Percentiles rank a stretch among this genome's conserved stretches.
Conservation (phyloP, 2,329 filamentous ascomycete species). For the Microdochium paspali region DNA sequence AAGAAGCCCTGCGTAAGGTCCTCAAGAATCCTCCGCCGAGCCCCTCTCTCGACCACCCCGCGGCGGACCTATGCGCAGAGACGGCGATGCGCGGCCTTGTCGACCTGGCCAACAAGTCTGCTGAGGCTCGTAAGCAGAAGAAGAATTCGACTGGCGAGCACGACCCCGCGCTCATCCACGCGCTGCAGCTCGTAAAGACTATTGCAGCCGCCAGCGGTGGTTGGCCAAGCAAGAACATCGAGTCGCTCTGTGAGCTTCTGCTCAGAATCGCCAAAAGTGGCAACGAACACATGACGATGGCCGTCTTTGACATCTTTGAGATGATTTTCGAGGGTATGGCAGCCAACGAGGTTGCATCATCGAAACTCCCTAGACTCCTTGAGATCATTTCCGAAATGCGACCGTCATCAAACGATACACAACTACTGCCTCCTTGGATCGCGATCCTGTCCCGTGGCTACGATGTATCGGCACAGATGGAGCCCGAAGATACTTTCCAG, state of each 20-base stretch:
- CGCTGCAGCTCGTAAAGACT: constrained; percentile 84
- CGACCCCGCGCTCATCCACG: constrained; percentile 82
- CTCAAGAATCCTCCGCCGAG: constrained; percentile 81
- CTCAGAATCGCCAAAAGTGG: constrained; percentile 81
- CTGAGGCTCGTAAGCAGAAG: constrained; percentile 58
- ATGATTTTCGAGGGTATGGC: constrained; percentile 89
- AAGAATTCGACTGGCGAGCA: constrained; percentile 50
- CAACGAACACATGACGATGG: constrained; percentile 94
- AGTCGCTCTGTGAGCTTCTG: constrained; percentile 79
- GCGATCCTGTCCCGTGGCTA: constrained; percentile 91
- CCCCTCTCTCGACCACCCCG: constrained; percentile 87
- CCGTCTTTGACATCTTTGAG: constrained; percentile 94
- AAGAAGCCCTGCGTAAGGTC: constrained; percentile 78
- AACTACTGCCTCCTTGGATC: constrained; percentile 92
- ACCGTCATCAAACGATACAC: constrained; percentile 86
- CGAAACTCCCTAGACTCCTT: constrained; percentile 80
- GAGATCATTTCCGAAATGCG: constrained; percentile 89
- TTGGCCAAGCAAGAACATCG: constrained; percentile 95
- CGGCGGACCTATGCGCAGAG: constrained; percentile 92
- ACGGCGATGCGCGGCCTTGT: constrained; percentile 74
- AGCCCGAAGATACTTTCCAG: constrained; percentile 83
- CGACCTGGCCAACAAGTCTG: constrained; percentile 58
- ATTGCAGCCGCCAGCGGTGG: constrained; percentile 80
- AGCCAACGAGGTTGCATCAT: constrained; percentile 75
- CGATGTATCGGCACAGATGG: constrained; percentile 82